Evolutionary conservation across 2,329 filamentous ascomycete genomes (phyloP), one percentile per base, ranked within the genome.

Genomic region (Setomelanomma holmii): DNA sequence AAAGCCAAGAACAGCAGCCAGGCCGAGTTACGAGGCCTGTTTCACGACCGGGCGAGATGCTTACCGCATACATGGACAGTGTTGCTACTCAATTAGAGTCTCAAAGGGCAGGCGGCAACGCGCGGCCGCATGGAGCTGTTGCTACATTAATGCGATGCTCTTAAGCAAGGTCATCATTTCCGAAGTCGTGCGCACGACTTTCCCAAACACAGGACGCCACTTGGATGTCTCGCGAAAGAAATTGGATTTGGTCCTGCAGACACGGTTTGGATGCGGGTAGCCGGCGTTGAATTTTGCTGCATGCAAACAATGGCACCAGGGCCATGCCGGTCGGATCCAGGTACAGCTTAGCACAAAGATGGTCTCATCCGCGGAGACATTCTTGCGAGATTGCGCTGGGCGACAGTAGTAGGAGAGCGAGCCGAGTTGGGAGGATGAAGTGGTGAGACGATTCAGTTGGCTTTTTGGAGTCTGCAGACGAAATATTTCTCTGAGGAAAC

Each of bases 21-120:
- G 45, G 36, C 45, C 45, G n/a, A 23, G 21, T 40, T 38, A 48
- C 36, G 22, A 23, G 22, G 24, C 45, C 22, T 41, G 45, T 48
- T 34, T 48, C 45, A 48, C 45, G 30, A 34, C n/a, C 22, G 21
- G 23, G 45, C 45, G 38, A 35, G 38, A 41, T 12, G 24, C 45
- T 41, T 40, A 48, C 45, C 30, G 35, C 40, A 38, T 33, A 41
- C 45, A 41, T n/a, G 17, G 16, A 12, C 30, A 40, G 21, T 21
- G 21, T 21, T 21, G 17, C 21, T 19, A 40, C 17, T 14, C 16
- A 35, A 23, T 19, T 34, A 14, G 27, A 30, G 27, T 14, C 27
- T 10, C 27, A 30, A 14, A 30, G 27, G 27, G 10, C 3, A 27
- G 27, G 10, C 27, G 27, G 27, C 27, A 30, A 6, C 27, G 27